Percentiles rank a stretch among this genome's conserved stretches.
These are phyloP conservation scores for Mycena venus DNA, from an alignment of 768 basidiomycete genomes.

Conservation along the genomic window DNA sequence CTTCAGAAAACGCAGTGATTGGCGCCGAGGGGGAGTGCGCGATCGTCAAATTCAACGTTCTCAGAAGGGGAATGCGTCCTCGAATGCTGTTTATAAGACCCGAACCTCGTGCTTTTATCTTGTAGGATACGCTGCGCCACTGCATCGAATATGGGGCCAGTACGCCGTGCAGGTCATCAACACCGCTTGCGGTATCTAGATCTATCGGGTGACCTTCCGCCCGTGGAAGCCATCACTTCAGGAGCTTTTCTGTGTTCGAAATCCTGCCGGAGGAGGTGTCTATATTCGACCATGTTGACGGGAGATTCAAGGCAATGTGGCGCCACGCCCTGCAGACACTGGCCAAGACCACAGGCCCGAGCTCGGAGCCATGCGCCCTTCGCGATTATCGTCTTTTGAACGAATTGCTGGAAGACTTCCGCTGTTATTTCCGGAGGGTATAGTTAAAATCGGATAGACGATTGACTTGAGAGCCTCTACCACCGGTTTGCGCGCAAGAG, in stretches of 20 bases:
- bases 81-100: too few relatives aligned
- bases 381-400: not conserved
- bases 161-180: not conserved
- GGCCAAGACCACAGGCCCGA: not conserved
- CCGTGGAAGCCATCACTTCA: not conserved
- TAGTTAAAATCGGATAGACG: not conserved
- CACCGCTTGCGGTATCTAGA: not conserved
- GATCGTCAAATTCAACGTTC: too few relatives aligned
- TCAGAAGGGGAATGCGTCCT: too few relatives aligned
- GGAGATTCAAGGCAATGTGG: not conserved
- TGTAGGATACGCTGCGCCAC: not conserved
- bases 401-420: not conserved
- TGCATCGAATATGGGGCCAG: not conserved
- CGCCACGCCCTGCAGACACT: conserved; percentile 9
- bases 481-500: not conserved
- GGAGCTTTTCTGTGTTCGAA: too few relatives aligned
- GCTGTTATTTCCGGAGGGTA: conserved; percentile 1
- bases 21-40: not conserved
- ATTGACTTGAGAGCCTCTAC: not conserved
- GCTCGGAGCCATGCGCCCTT: not conserved
- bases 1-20: not conserved
- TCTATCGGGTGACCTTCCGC: not conserved
- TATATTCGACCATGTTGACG: not conserved
- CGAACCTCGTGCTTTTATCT: not conserved
- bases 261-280: too few relatives aligned